Conservation (phyloP, 495 filamentous ascomycete species). For the Daldinia grandis region DNA sequence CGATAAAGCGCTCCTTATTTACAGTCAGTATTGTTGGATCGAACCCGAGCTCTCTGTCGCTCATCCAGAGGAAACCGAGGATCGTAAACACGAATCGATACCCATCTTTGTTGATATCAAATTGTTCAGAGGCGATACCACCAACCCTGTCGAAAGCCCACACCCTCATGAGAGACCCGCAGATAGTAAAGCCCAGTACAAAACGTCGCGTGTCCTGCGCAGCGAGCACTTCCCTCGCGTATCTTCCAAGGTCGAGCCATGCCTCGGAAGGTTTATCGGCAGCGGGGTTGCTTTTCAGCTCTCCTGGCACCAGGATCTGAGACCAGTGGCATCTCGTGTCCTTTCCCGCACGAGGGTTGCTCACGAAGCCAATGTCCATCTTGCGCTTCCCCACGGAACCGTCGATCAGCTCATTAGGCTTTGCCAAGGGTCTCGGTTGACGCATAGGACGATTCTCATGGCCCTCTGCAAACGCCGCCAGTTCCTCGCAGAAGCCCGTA, state of each 20-base stretch:
- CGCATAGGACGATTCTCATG: neutral
- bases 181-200: conserved; percentile 57
- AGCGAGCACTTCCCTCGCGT: neutral
- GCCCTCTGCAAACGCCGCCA: neutral
- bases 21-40: neutral
- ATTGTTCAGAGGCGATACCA: conserved; percentile 54
- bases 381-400: neutral
- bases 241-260: neutral
- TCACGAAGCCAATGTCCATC: neutral
- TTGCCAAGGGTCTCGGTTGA: neutral
- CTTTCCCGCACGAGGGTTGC: neutral
- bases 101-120: conserved; percentile 54
- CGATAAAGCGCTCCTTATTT: conserved; percentile 44
- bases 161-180: conserved; percentile 47
- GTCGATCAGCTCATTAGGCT: neutral
- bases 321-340: neutral
- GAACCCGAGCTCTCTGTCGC: neutral
- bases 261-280: neutral
- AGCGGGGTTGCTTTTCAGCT: neutral
- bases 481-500: neutral
- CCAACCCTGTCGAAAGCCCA: conserved; percentile 59
- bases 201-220: conserved; percentile 47
- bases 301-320: neutral
- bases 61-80: neutral
- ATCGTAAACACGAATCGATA: neutral